Conservation (phyloP, 164 flowering plant species). For the Litsea cubeba region DNA sequence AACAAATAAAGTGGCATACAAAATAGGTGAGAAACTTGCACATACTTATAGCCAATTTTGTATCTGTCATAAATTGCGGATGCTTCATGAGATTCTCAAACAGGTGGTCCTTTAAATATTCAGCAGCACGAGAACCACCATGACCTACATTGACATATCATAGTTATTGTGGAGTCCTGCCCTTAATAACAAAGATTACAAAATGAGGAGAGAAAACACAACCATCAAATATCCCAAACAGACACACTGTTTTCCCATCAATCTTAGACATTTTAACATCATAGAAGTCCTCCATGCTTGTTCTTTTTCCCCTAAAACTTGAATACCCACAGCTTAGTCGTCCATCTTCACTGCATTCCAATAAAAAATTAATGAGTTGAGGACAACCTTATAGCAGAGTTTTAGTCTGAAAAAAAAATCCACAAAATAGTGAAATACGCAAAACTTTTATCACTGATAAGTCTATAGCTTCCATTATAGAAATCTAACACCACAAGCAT, state of each 20-base stretch:
- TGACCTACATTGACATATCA: slow-evolving; percentile 53
- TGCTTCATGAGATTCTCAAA: slow-evolving; percentile 92
- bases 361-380: slow-evolving; percentile 7
- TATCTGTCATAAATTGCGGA: slow-evolving; percentile 65
- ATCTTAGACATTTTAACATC: slow-evolving; percentile 72
- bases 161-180: slow-evolving; percentile 3
- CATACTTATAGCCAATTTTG: slow-evolving; percentile 88
- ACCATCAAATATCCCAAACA: slow-evolving; percentile 98
- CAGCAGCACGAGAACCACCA: slow-evolving; percentile 99
- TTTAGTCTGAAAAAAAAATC: slow-evolving; percentile 3
- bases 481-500: background rate
- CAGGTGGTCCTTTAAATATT: slow-evolving; percentile 78
- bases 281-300: slow-evolving; percentile 91
- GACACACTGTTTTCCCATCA: slow-evolving; percentile 63
- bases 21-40: slow-evolving; percentile 15
- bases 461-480: background rate
- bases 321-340: slow-evolving; percentile 83
- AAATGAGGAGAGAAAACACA: slow-evolving; percentile 19
- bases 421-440: background rate
- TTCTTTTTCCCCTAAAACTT: slow-evolving; percentile 93
- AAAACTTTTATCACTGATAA: background rate
- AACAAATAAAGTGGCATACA: background rate
- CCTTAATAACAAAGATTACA: background rate
- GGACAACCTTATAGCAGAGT: slow-evolving; percentile 8
- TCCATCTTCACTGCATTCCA: slow-evolving; percentile 77